Evolutionary conservation across 1,139 yeast genomes (phyloP).

Genomic region (Hyphopichia fennica): DNA sequence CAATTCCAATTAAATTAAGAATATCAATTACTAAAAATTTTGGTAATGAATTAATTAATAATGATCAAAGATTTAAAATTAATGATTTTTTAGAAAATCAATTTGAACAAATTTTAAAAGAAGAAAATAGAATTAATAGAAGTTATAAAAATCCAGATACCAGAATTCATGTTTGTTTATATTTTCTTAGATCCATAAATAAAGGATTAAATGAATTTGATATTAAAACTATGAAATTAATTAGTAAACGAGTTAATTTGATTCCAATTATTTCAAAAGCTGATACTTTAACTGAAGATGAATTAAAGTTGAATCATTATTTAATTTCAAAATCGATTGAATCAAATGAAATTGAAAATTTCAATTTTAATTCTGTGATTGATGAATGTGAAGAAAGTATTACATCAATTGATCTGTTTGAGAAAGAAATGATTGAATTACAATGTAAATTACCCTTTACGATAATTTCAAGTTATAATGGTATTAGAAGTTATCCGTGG

Average conservation of each 20-base stretch:
- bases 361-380: conserved; percentile 36
- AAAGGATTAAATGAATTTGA: conserved; percentile 47
- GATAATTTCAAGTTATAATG: conserved; percentile 16
- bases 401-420: background rate
- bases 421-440: conserved; percentile 4
- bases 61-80: conserved; percentile 23
- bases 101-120: conserved; percentile 54
- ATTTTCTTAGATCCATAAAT: conserved; percentile 59
- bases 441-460: conserved; percentile 21
- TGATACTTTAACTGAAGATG: conserved; percentile 53
- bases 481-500: conserved; percentile 11
- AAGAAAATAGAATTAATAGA: conserved; percentile 61
- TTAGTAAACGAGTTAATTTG: conserved; percentile 54
- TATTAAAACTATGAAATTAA: conserved; percentile 48
- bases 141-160: conserved; percentile 54
- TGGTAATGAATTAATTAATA: conserved; percentile 38
- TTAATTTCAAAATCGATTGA: conserved; percentile 45
- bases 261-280: conserved; percentile 59
- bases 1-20: conserved; percentile 25
- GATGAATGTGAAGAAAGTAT: conserved; percentile 7
- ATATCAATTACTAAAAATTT: conserved; percentile 26
- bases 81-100: conserved; percentile 54
- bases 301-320: conserved; percentile 43
- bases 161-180: conserved; percentile 63
- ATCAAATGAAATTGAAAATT: conserved; percentile 45